Conservation (phyloP, 225 moss, liverwort and hornwort genomes). For the Physcomitrellopsis africana region DNA sequence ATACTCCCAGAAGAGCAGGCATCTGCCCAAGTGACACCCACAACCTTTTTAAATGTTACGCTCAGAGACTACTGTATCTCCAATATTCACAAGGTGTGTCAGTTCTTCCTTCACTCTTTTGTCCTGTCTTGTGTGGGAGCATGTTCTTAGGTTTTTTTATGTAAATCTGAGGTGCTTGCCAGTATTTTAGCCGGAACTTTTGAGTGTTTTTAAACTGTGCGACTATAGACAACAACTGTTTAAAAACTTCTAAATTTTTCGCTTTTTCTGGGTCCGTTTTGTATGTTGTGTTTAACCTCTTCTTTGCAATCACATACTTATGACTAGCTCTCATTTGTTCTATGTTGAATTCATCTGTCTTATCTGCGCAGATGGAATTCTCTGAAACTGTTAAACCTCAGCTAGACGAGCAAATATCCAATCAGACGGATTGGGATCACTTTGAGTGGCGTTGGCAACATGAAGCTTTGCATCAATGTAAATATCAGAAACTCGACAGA, state of each 20-base stretch:
- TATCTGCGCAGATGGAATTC: slow-evolving; percentile 43
- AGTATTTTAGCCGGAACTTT: background rate
- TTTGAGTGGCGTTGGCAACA: slow-evolving; percentile 71
- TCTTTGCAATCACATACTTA: background rate
- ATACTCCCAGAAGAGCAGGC: slow-evolving; percentile 48
- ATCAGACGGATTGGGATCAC: slow-evolving; percentile 45
- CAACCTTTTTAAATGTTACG: slow-evolving; percentile 33
- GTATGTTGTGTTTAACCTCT: background rate
- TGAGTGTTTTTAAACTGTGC: background rate
- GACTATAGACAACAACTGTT: background rate
- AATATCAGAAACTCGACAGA: slow-evolving; percentile 71
- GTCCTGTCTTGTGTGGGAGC: background rate
- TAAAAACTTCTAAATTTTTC: too few species aligned
- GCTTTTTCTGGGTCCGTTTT: background rate
- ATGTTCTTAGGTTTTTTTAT: background rate
- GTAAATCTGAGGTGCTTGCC: background rate
- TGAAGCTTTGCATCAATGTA: slow-evolving; percentile 52
- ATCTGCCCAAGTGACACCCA: slow-evolving; percentile 28
- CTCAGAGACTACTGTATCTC: slow-evolving; percentile 50
- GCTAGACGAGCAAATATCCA: slow-evolving; percentile 11
- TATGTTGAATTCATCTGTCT: background rate
- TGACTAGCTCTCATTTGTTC: slow-evolving; percentile 1
- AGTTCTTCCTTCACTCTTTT: background rate
- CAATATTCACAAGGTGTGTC: slow-evolving; percentile 45
- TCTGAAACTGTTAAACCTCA: background rate